Evolutionary conservation across 2,329 filamentous ascomycete species (phyloP).

Genomic region (Aspergillus fructus): DNA sequence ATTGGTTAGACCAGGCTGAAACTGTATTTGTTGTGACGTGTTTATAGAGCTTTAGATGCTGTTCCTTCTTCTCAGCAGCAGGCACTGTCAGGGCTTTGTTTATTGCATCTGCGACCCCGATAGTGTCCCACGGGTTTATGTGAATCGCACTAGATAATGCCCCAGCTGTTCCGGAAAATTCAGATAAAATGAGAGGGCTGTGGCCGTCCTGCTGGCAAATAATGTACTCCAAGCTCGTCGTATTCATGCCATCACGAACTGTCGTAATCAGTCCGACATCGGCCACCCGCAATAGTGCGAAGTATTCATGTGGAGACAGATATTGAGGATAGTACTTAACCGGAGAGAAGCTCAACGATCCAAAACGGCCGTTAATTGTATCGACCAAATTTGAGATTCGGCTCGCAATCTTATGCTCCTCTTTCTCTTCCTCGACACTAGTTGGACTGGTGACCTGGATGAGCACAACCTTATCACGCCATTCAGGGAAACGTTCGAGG

Average conservation of each 20-base stretch:
- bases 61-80: slow-evolving; percentile 61
- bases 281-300: slow-evolving; percentile 83
- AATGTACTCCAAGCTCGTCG: slow-evolving; percentile 91
- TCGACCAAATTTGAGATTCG: slow-evolving; percentile 89
- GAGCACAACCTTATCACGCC: slow-evolving; percentile 86
- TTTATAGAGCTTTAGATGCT: slow-evolving; percentile 74
- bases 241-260: slow-evolving; percentile 97
- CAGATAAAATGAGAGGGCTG: slow-evolving; percentile 87
- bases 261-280: slow-evolving; percentile 94
- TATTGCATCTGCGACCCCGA: slow-evolving; percentile 79
- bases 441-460: slow-evolving; percentile 94
- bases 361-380: slow-evolving; percentile 86
- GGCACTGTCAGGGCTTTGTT: slow-evolving; percentile 78
- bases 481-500: slow-evolving; percentile 84
- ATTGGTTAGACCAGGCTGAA: slow-evolving; percentile 78
- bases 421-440: slow-evolving; percentile 73
- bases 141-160: slow-evolving; percentile 83
- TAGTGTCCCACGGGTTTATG: slow-evolving; percentile 94
- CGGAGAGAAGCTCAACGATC: slow-evolving; percentile 82
- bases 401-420: slow-evolving; percentile 79
- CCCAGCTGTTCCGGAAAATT: slow-evolving; percentile 92
- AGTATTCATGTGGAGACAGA: slow-evolving; percentile 85
- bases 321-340: slow-evolving; percentile 96
- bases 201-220: slow-evolving; percentile 85
- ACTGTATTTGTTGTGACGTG: slow-evolving; percentile 86